phyloP scores from a whole-genome alignment of 495 filamentous ascomycete species.

The Oleoguttula mirabilis region DNA sequence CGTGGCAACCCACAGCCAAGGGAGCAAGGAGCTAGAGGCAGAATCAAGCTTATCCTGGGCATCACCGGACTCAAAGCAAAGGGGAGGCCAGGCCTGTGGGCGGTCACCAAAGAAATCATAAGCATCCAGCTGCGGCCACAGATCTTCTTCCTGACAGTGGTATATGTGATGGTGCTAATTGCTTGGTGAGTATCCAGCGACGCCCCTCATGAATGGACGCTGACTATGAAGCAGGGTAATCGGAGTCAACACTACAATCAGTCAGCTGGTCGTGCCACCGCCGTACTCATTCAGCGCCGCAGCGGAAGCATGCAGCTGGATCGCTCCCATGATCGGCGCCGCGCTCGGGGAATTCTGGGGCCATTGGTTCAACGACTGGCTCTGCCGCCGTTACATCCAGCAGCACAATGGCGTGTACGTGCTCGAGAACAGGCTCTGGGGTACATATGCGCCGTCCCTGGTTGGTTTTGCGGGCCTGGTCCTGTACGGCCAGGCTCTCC shows the following conservation, averaged over 20 bases:
- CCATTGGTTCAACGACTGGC: slow-evolving; percentile 34
- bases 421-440: slow-evolving; percentile 21
- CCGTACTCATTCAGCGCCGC: slow-evolving; percentile 26
- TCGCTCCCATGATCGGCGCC: slow-evolving; percentile 31
- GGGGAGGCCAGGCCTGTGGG: slow-evolving; percentile 11
- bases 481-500: slow-evolving; percentile 17
- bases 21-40: slow-evolving; percentile 8
- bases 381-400: slow-evolving; percentile 17
- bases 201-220: too few relatives aligned
- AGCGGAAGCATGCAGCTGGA: slow-evolving; percentile 25
- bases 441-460: slow-evolving; percentile 14
- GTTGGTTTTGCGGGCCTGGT: slow-evolving; percentile 17
- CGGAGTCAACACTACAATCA: slow-evolving; percentile 27
- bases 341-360: slow-evolving; percentile 29
- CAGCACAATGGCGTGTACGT: slow-evolving; percentile 13
- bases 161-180: not conserved
- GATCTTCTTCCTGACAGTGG: slow-evolving; percentile 21
- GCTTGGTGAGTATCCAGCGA: too few relatives aligned
- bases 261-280: slow-evolving; percentile 29
- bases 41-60: not conserved
- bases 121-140: slow-evolving; percentile 22
- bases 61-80: not conserved
- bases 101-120: slow-evolving; percentile 19
- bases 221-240: slow-evolving; percentile 31
- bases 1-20: slow-evolving; percentile 10